These are phyloP conservation scores for Neurospora tetrasperma DNA, from an alignment of 495 filamentous ascomycete species.

Conservation along the genomic window DNA sequence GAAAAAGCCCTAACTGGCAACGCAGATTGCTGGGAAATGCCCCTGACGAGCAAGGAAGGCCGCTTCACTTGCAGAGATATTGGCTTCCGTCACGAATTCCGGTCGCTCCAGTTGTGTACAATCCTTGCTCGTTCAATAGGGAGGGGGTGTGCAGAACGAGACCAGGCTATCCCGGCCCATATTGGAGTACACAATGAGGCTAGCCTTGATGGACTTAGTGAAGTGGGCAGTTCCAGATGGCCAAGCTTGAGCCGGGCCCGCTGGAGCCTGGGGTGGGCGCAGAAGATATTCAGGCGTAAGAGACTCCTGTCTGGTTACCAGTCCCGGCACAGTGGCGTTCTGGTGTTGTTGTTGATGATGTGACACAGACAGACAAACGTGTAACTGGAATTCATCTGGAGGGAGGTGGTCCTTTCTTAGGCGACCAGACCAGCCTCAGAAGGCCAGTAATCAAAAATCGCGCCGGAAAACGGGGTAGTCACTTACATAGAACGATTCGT, in stretches of 20 bases:
- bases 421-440: neutral
- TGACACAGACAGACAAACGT: neutral
- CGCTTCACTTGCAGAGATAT: neutral
- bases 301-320: neutral
- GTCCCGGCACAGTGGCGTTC: neutral
- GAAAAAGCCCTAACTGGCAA: neutral
- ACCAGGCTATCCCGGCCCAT: neutral
- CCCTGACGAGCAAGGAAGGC: neutral
- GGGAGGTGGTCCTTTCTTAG: neutral
- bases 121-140: neutral
- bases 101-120: neutral
- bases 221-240: neutral
- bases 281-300: neutral
- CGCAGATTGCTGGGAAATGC: neutral
- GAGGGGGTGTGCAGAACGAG: neutral
- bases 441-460: neutral
- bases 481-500: neutral
- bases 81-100: neutral
- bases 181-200: neutral
- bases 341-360: neutral
- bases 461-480: neutral
- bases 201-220: constrained; percentile 1
- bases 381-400: neutral
- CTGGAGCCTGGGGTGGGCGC: neutral
- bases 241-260: neutral